Base-by-base conservation (phyloP, 2,329 filamentous ascomycete species). In the Hypocrella siamensis region DNA sequence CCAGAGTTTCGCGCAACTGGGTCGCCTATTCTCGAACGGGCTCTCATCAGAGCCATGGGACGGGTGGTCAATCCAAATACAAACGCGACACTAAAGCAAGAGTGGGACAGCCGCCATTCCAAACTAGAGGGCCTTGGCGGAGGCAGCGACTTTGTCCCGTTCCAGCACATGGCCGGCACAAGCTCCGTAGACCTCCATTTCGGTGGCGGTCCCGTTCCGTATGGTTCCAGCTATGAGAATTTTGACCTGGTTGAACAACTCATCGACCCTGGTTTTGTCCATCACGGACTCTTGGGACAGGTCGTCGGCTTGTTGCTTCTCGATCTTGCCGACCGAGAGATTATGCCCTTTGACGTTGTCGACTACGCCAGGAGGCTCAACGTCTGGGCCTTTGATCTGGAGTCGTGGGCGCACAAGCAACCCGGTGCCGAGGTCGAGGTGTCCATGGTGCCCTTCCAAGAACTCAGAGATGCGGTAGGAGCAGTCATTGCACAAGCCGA, bases 181-280 rank as follows among this genome's bases (percentile, higher is more conserved):
- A 88, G 84, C 28, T 86, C 81, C 9, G 63, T 98, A 34, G 85
- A 96, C 50, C 71, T 98, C 41, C 68, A 72, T 18, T 96, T 98
- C 47, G 46, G 60, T 24, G 80, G 79, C 28, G 60, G 67, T 6
- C 54, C 60, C 9, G 79, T 69, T 44, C 83, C 86, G 1, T 74
- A 77, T 31, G 77, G 85, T 53, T 86, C 79, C 37, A 90, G 80
- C 55, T 92, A 93, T 54, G 88, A 96, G 48, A 92, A 75, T 33
- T 86, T 81, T 44, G 78, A 85, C 28, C 88, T 84, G 76, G 83
- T 96, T 67, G 63, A 75, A 17, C 67, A 66, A 24, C 73, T 81
- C 37, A 77, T 81, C 16, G 90, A 98, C 49, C 84, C 84, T 0
- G 76, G 70, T 2, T 93, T 93, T 47, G 54, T 66, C 9, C 90